Conservation (phyloP, 2,329 filamentous ascomycete genomes). For the Amauroascus niger region DNA sequence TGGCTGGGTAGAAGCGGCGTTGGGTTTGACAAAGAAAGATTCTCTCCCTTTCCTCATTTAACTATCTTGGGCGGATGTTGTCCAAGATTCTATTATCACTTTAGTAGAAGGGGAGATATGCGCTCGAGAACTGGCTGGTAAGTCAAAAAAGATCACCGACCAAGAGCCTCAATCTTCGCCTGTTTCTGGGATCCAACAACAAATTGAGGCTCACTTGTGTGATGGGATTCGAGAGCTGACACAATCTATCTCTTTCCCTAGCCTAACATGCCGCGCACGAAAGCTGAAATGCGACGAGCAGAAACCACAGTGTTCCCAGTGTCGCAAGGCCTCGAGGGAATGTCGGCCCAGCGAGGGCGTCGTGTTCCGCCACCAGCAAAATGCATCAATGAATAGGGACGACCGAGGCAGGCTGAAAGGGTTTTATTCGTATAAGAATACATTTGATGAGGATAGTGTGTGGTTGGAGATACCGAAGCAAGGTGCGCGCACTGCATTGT, state of each 20-base stretch:
- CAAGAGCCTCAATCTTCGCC: too few relatives aligned
- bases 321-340: constrained; percentile 50
- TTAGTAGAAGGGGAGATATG: constrained; percentile 27
- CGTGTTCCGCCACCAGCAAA: constrained; percentile 59
- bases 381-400: constrained; percentile 55
- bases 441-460: constrained; percentile 50
- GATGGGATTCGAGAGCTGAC: too few relatives aligned
- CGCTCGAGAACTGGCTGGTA: constrained; percentile 38
- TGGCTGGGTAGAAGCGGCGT: neutral
- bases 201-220: too few relatives aligned
- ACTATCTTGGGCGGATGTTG: neutral
- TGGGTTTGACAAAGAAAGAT: neutral
- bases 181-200: too few relatives aligned
- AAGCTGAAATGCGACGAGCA: constrained; percentile 58
- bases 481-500: constrained; percentile 32
- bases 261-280: constrained; percentile 49
- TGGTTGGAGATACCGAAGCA: constrained; percentile 55
- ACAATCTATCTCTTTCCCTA: constrained; percentile 18
- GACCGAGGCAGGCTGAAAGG: constrained; percentile 43
- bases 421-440: constrained; percentile 59
- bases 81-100: neutral
- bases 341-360: constrained; percentile 54
- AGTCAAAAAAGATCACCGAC: constrained; percentile 16
- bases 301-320: constrained; percentile 52
- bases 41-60: neutral